These are phyloP conservation scores for Dryas integrifolia DNA, from an alignment of 331 rosid genomes.

Conservation along the genomic window DNA sequence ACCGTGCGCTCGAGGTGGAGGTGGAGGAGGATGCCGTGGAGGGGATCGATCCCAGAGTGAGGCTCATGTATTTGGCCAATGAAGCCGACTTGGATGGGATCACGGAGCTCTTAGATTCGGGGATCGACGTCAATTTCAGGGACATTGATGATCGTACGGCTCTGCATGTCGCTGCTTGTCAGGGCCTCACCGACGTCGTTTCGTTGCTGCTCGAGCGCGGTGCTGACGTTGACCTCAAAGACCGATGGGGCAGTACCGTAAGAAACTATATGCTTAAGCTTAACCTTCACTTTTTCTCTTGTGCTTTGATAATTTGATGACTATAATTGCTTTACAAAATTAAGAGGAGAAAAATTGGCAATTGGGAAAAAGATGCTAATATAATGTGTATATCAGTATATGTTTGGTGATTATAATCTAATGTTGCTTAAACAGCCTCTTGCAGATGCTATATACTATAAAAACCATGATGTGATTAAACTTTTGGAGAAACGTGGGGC, in stretches of 20 bases:
- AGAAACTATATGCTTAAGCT: background rate
- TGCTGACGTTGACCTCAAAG: conserved; percentile 56
- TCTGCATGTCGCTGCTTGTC: conserved; percentile 85
- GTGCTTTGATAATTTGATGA: too few species aligned
- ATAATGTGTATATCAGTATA: too few species aligned
- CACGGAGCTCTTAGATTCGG: conserved; percentile 57
- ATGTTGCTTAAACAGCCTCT: conserved; percentile 59
- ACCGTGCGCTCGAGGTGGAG: conserved; percentile 7
- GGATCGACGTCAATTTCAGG: conserved; percentile 66
- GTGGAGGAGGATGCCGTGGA: conserved; percentile 20
- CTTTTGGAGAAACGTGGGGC: conserved; percentile 89
- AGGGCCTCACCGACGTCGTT: conserved; percentile 67
- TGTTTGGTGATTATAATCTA: background rate
- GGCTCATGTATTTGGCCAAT: conserved; percentile 78
- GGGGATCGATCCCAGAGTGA: conserved; percentile 47
- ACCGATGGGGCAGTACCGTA: conserved; percentile 96
- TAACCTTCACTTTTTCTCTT: too few species aligned
- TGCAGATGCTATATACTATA: conserved; percentile 78
- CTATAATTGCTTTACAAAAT: too few species aligned
- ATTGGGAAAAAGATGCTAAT: background rate
- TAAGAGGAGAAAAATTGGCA: background rate
- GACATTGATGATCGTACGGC: conserved; percentile 88
- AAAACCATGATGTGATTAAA: conserved; percentile 69
- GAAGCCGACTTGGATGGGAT: conserved; percentile 83
- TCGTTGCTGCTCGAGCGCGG: conserved; percentile 58